These are phyloP conservation scores for Emmonsiellopsis sp. DNA, from an alignment of 2,329 filamentous ascomycete genomes.

Conservation along the genomic window DNA sequence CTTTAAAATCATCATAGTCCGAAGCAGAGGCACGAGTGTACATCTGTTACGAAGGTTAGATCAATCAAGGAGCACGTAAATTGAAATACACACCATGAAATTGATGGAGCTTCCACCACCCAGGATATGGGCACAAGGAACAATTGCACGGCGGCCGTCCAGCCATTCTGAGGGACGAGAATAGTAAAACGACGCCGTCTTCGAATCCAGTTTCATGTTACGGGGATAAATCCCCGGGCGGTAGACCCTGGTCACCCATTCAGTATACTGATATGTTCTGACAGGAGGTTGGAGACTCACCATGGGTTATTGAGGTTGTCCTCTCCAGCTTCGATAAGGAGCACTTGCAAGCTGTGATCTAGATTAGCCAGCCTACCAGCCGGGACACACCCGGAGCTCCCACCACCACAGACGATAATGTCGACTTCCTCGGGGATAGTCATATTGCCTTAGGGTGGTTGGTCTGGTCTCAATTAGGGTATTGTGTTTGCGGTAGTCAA, in stretches of 20 bases:
- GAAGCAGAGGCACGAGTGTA: conserved; percentile 63
- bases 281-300: conserved; percentile 17
- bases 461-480: too few species aligned
- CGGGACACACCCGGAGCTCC: conserved; percentile 44
- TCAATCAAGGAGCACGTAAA: conserved; percentile 1
- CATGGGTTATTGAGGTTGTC: conserved; percentile 69
- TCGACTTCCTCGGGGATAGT: conserved; percentile 68
- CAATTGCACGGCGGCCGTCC: conserved; percentile 59
- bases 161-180: conserved; percentile 65
- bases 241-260: conserved; percentile 48
- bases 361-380: conserved; percentile 55
- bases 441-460: conserved; percentile 28
- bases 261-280: neutral
- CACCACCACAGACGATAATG: conserved; percentile 69
- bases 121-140: conserved; percentile 64
- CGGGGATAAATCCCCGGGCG: conserved; percentile 66
- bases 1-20: conserved; percentile 70
- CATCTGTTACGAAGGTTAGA: conserved; percentile 40
- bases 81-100: conserved; percentile 50
- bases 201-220: conserved; percentile 73
- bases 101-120: conserved; percentile 68
- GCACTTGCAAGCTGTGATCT: conserved; percentile 62
- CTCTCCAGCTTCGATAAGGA: conserved; percentile 63
- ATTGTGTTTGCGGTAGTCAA: too few species aligned
- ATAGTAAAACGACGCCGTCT: conserved; percentile 74